Conservation (phyloP, 2,329 filamentous ascomycete genomes). For the Neofusicoccum kwambonambiense region DNA sequence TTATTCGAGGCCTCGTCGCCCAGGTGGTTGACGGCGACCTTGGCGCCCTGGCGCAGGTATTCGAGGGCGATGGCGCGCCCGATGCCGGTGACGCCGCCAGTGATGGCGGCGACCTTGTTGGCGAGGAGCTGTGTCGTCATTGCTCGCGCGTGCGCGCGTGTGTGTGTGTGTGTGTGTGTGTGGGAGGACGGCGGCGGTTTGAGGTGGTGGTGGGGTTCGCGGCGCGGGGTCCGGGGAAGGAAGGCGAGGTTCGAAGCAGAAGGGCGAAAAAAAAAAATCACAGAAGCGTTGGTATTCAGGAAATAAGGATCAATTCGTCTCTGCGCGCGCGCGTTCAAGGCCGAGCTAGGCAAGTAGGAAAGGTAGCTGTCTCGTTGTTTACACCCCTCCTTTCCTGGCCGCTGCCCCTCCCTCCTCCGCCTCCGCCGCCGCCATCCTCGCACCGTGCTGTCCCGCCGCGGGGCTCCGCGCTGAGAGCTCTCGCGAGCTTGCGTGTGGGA, state of each 20-base stretch:
- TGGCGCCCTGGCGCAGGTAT: constrained; percentile 74
- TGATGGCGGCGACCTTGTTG: constrained; percentile 81
- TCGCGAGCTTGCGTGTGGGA: no score
- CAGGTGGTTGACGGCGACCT: constrained; percentile 78
- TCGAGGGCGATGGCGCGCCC: constrained; percentile 80
- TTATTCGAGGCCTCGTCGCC: constrained; percentile 52
- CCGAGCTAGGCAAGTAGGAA: background rate
- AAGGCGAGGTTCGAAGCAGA: background rate
- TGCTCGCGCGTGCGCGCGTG: background rate
- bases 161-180: no score
- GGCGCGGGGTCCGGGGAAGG: background rate
- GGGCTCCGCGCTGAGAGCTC: background rate
- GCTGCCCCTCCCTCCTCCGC: no score
- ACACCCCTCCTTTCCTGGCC: background rate
- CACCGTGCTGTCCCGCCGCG: constrained; percentile 7
- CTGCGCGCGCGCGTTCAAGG: background rate
- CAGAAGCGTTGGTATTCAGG: background rate
- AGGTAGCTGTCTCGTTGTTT: background rate
- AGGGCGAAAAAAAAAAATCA: background rate
- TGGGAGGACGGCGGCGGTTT: background rate
- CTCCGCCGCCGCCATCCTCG: background rate
- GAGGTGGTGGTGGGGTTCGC: background rate
- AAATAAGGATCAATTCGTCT: background rate
- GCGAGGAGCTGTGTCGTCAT: constrained; percentile 52
- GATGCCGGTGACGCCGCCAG: constrained; percentile 82